phyloP scores from a whole-genome alignment of 1,284 basidiomycete species.

The Trametes polyzona region DNA sequence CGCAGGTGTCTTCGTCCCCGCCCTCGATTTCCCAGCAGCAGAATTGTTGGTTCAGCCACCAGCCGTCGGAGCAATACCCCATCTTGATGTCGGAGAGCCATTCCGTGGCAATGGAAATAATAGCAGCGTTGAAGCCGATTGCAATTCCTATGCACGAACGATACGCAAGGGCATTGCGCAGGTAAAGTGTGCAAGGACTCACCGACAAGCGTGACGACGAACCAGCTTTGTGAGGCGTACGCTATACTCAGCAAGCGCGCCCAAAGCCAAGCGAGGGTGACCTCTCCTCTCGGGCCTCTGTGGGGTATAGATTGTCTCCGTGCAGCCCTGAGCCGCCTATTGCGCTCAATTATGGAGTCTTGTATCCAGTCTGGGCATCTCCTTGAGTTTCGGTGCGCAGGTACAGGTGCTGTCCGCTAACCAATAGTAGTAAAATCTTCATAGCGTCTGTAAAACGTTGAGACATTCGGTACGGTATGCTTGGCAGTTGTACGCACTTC shows the following conservation, averaged over 20 bases:
- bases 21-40: constrained; percentile 96
- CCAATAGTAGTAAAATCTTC: constrained; percentile 87
- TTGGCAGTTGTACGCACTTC: constrained; percentile 29
- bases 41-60: constrained; percentile 99
- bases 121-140: constrained; percentile 92
- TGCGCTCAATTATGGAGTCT: constrained; percentile 88
- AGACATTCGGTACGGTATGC: not conserved
- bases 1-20: constrained; percentile 81
- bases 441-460: constrained; percentile 56
- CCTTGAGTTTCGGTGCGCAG: constrained; percentile 18
- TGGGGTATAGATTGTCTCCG: constrained; percentile 51
- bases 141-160: constrained; percentile 66
- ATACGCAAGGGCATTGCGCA: not conserved
- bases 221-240: constrained; percentile 63
- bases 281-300: constrained; percentile 54
- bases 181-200: constrained; percentile 36
- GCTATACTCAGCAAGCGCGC: constrained; percentile 56
- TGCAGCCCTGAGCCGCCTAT: constrained; percentile 67
- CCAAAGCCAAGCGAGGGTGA: constrained; percentile 65
- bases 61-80: constrained; percentile 95
- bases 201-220: constrained; percentile 88
- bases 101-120: constrained; percentile 96
- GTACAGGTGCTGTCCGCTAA: constrained; percentile 35
- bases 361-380: constrained; percentile 85
- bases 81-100: constrained; percentile 99